These are phyloP conservation scores for Trypanosoma platydactyli DNA, from an alignment of 208 protist species.

Conservation along the genomic window DNA sequence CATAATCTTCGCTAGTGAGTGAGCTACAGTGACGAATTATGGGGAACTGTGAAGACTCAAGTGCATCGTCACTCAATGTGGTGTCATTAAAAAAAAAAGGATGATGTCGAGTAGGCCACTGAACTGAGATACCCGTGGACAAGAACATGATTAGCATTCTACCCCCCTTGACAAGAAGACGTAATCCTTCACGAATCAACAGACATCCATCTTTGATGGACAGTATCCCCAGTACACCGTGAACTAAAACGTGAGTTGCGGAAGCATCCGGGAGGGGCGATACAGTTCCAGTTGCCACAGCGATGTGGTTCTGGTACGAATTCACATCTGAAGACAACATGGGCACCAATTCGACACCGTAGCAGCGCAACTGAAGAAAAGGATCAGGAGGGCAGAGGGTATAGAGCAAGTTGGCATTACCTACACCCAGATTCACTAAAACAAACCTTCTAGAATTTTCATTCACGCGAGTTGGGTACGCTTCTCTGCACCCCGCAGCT, in stretches of 20 bases:
- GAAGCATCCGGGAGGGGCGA: constrained; percentile 13
- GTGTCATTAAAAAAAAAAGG: constrained; percentile 18
- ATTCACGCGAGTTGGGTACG: neutral
- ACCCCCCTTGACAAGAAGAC: constrained; percentile 8
- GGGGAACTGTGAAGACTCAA: neutral
- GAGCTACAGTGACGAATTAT: constrained; percentile 11
- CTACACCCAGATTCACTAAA: constrained; percentile 14
- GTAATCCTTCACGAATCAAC: constrained; percentile 16
- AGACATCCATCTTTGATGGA: constrained; percentile 8
- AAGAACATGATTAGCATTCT: constrained; percentile 13
- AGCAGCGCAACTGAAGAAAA: constrained; percentile 13
- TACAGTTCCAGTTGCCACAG: constrained; percentile 5
- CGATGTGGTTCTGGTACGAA: constrained; percentile 16
- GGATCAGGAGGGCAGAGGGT: constrained; percentile 22
- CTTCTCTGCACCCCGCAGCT: neutral
- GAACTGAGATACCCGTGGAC: neutral
- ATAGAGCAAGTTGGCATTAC: constrained; percentile 21
- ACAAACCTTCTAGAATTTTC: neutral
- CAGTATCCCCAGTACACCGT: constrained; percentile 1
- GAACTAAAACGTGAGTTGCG: constrained; percentile 20
- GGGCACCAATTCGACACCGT: constrained; percentile 9
- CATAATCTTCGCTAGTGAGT: constrained; percentile 5
- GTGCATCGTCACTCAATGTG: neutral
- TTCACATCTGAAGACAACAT: constrained; percentile 1
- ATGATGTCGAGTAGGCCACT: constrained; percentile 21